These are phyloP conservation scores for Medicago arabica DNA, from an alignment of 306 rosid genomes.

Conservation along the genomic window DNA sequence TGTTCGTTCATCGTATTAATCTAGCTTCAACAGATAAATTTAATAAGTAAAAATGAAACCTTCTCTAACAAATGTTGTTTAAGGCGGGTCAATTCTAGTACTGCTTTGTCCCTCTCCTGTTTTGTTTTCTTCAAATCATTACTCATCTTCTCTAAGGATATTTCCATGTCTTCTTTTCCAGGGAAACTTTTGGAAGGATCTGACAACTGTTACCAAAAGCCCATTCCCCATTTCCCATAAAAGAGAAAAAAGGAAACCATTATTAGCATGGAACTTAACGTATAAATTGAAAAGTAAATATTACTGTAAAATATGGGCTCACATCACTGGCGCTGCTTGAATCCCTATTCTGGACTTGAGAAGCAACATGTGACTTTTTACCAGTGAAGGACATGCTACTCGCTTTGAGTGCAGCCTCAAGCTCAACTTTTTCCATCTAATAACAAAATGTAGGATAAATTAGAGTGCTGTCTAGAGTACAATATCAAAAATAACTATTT, in stretches of 20 bases:
- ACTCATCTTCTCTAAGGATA: slow-evolving; percentile 61
- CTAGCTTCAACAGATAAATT: slow-evolving; percentile 20
- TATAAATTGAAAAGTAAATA: slow-evolving; percentile 20
- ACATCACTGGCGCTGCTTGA: slow-evolving; percentile 62
- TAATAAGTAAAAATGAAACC: slow-evolving; percentile 53
- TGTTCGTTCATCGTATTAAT: background rate
- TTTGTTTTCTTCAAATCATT: slow-evolving; percentile 72
- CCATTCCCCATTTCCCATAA: slow-evolving; percentile 28
- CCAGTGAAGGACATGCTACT: slow-evolving; percentile 48
- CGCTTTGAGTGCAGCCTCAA: slow-evolving; percentile 65
- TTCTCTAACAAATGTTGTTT: slow-evolving; percentile 96
- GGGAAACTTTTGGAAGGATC: slow-evolving; percentile 64
- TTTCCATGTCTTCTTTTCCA: slow-evolving; percentile 83
- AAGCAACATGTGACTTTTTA: slow-evolving; percentile 50
- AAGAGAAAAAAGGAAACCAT: slow-evolving; percentile 24
- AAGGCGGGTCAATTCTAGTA: slow-evolving; percentile 83
- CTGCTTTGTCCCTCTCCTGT: slow-evolving; percentile 79
- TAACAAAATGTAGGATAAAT: slow-evolving; percentile 29
- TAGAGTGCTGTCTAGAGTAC: slow-evolving; percentile 31
- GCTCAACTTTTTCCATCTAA: slow-evolving; percentile 79
- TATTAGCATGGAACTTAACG: slow-evolving; percentile 26
- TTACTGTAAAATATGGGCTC: slow-evolving; percentile 36
- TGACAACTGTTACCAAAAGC: slow-evolving; percentile 51
- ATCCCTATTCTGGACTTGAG: slow-evolving; percentile 53
- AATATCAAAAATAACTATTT: slow-evolving; percentile 12